Percentiles rank a stretch among this genome's conserved stretches.
Evolutionary conservation across 495 filamentous ascomycete genomes (phyloP).

Genomic region (Penicillium manginii): DNA sequence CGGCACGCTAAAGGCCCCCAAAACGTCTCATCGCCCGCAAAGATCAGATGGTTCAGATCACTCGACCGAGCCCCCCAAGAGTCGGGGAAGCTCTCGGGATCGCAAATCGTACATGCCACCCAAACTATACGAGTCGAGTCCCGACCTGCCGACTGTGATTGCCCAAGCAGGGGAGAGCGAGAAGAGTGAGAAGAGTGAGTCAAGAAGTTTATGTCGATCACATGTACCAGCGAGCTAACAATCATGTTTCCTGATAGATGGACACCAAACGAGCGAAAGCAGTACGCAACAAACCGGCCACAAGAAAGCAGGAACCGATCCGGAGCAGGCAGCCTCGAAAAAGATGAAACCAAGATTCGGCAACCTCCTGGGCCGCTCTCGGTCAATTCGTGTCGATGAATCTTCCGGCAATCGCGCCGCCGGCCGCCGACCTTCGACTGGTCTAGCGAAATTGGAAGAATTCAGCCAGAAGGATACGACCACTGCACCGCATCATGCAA

Average conservation of each 20-base stretch:
- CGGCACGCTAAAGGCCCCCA: slow-evolving; percentile 58
- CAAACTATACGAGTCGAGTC: slow-evolving; percentile 46
- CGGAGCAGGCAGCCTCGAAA: slow-evolving; percentile 34
- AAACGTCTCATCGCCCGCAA: slow-evolving; percentile 51
- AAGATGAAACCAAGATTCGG: slow-evolving; percentile 57
- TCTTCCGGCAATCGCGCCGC: slow-evolving; percentile 38
- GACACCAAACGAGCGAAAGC: slow-evolving; percentile 26
- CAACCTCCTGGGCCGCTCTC: slow-evolving; percentile 66
- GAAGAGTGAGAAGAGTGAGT: slow-evolving; percentile 42
- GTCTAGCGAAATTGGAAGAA: slow-evolving; percentile 47
- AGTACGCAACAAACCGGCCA: slow-evolving; percentile 23
- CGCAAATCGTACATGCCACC: slow-evolving; percentile 37
- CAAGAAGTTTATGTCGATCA: not conserved
- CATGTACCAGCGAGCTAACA: slow-evolving; percentile 14
- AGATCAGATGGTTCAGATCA: slow-evolving; percentile 46
- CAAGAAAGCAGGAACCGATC: slow-evolving; percentile 38
- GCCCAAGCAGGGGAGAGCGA: slow-evolving; percentile 35
- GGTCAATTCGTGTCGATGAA: slow-evolving; percentile 64
- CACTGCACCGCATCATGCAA: slow-evolving; percentile 57
- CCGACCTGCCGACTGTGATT: slow-evolving; percentile 43
- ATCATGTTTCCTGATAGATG: slow-evolving; percentile 16
- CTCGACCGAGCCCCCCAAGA: slow-evolving; percentile 46
- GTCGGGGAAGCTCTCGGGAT: slow-evolving; percentile 48
- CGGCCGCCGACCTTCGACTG: slow-evolving; percentile 48
- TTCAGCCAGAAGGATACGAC: slow-evolving; percentile 31